These are phyloP conservation scores for Novymonas esmeraldas DNA, from an alignment of 208 protist genomes.

Conservation along the genomic window DNA sequence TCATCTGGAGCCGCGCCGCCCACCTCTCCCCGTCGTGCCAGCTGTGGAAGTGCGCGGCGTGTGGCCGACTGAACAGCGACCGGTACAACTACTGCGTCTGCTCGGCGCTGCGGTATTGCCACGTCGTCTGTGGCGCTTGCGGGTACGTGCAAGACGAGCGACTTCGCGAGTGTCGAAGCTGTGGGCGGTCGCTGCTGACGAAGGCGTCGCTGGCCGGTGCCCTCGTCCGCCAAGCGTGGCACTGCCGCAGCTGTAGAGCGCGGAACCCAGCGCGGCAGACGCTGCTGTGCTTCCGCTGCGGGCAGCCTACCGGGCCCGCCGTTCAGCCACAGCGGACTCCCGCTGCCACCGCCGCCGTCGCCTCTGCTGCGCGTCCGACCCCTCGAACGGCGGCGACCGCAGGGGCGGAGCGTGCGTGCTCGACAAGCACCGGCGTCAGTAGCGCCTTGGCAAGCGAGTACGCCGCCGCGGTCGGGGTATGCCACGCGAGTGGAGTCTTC, in stretches of 20 bases:
- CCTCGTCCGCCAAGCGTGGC: slow-evolving; percentile 69
- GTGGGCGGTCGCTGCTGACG: slow-evolving; percentile 40
- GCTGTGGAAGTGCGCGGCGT: slow-evolving; percentile 80
- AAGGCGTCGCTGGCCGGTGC: slow-evolving; percentile 22
- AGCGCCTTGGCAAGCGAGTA: slow-evolving; percentile 13
- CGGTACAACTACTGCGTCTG: slow-evolving; percentile 91
- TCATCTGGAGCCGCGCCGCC: slow-evolving; percentile 45
- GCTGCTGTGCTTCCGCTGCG: slow-evolving; percentile 70
- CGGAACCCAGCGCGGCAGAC: slow-evolving; percentile 77
- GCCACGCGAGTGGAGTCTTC: slow-evolving; percentile 54
- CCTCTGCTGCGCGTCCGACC: no score
- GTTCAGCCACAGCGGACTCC: background rate
- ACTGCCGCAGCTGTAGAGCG: slow-evolving; percentile 54
- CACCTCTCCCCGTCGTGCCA: slow-evolving; percentile 58
- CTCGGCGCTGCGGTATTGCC: slow-evolving; percentile 76
- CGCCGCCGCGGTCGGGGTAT: slow-evolving; percentile 43
- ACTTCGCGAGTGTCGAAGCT: slow-evolving; percentile 56
- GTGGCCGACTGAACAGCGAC: slow-evolving; percentile 86
- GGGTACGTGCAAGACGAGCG: slow-evolving; percentile 84
- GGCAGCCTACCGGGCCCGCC: slow-evolving; percentile 47
- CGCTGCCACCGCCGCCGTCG: background rate
- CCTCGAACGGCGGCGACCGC: background rate
- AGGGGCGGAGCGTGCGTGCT: background rate
- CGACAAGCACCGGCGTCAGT: background rate
- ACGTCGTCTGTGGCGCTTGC: slow-evolving; percentile 69